Percentiles rank a stretch among this genome's conserved stretches.
Evolutionary conservation across 352 stramenopile genomes (phyloP).

Genomic region (Pythium dissotocum): DNA sequence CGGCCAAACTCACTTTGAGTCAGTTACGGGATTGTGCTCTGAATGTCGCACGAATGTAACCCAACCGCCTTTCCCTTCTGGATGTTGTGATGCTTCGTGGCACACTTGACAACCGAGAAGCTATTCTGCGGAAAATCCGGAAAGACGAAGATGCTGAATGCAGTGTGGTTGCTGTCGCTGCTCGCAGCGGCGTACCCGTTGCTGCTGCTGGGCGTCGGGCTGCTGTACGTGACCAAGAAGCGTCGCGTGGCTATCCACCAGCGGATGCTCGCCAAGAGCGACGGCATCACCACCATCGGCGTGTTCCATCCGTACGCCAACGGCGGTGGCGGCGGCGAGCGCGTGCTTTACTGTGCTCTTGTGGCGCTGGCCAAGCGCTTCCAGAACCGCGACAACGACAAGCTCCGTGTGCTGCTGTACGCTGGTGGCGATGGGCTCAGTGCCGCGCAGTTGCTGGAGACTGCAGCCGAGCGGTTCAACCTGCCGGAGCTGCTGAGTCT

Average conservation of each 20-base stretch:
- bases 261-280: constrained; percentile 28
- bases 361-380: constrained; percentile 75
- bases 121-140: too few relatives aligned
- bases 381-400: constrained; percentile 14
- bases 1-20: background rate
- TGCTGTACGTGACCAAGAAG: constrained; percentile 41
- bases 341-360: constrained; percentile 97
- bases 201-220: constrained; percentile 20
- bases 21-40: constrained; percentile 16
- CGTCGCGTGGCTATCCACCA: constrained; percentile 44
- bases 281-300: constrained; percentile 58
- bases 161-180: constrained; percentile 33
- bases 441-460: constrained; percentile 65
- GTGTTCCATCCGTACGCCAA: constrained; percentile 97
- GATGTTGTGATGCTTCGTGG: background rate
- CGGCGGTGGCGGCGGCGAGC: constrained; percentile 95
- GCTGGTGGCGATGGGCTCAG: constrained; percentile 74
- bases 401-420: constrained; percentile 63
- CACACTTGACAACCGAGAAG: background rate
- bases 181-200: constrained; percentile 31
- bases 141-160: constrained; percentile 19
- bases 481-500: constrained; percentile 68
- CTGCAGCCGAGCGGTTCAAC: constrained; percentile 85
- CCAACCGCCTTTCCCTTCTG: background rate
- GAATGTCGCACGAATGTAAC: constrained; percentile 14